phyloP scores from a whole-genome alignment of 2,329 filamentous ascomycete genomes.

The Arthrobotrys musiformis region DNA sequence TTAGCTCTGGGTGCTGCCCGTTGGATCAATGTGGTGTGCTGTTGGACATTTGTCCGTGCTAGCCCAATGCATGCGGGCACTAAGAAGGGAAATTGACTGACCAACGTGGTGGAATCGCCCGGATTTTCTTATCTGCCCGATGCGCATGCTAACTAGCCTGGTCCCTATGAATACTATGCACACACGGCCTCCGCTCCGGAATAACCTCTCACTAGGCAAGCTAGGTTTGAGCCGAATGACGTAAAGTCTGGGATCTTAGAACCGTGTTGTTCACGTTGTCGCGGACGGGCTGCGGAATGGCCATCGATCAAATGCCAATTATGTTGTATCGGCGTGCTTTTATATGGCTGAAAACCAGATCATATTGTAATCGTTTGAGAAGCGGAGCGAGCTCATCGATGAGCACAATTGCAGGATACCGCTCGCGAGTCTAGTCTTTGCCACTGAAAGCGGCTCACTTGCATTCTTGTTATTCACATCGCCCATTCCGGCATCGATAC shows the following conservation, averaged over 20 bases:
- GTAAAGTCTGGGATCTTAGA: background rate
- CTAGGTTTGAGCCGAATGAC: background rate
- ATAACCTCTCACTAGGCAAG: background rate
- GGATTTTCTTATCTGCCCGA: too few relatives aligned
- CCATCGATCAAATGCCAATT: background rate
- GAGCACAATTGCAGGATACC: background rate
- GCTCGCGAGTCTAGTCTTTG: background rate
- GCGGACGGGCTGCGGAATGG: background rate
- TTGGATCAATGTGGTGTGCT: background rate
- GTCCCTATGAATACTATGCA: background rate
- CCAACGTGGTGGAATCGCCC: too few relatives aligned
- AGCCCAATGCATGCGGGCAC: background rate
- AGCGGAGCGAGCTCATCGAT: background rate
- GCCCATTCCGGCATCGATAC: constrained; percentile 36
- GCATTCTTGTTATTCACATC: background rate
- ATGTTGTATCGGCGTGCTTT: background rate
- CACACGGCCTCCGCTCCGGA: background rate
- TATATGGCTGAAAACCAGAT: background rate
- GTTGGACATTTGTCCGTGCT: background rate
- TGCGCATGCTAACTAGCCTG: too few relatives aligned
- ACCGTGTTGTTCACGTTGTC: constrained; percentile 15
- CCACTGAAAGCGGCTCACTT: background rate
- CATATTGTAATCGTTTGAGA: constrained; percentile 1
- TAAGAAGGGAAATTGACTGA: background rate
- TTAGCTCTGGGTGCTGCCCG: too few relatives aligned